Evolutionary conservation across 352 stramenopile genomes (phyloP).

Genomic region (Globisporangium splendens): DNA sequence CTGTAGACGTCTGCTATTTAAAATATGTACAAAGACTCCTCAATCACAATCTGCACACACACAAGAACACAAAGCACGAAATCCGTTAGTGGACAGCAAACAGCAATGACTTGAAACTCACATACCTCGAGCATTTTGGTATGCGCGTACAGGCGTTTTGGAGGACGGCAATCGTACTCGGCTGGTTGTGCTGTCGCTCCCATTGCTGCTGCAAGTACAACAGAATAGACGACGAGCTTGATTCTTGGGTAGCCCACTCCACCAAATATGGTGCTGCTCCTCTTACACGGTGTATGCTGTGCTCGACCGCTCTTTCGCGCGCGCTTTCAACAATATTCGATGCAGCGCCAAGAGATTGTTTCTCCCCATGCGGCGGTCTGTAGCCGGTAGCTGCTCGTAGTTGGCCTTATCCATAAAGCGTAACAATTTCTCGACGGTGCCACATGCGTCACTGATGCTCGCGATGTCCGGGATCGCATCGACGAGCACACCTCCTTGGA

Average conservation of each 20-base stretch:
- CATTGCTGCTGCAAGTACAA: too few relatives aligned
- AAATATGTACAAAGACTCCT: background rate
- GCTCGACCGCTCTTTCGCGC: constrained; percentile 31
- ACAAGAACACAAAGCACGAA: too few relatives aligned
- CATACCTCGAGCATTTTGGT: too few relatives aligned
- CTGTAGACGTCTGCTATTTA: background rate
- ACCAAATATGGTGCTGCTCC: background rate
- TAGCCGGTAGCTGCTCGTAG: constrained; percentile 18
- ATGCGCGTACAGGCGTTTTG: too few relatives aligned
- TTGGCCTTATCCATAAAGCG: constrained; percentile 34
- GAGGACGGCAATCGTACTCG: too few relatives aligned
- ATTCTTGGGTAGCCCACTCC: too few relatives aligned
- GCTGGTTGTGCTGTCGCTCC: too few relatives aligned
- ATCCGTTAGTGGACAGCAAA: too few relatives aligned
- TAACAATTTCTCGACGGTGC: constrained; percentile 35
- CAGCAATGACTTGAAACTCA: too few relatives aligned
- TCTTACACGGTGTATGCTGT: constrained; percentile 19
- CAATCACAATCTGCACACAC: background rate
- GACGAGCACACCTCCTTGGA: constrained; percentile 16
- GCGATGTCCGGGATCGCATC: constrained; percentile 27
- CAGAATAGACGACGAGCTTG: too few relatives aligned
- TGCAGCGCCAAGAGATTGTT: constrained; percentile 49
- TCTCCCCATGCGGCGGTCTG: constrained; percentile 38
- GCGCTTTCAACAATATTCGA: constrained; percentile 45
- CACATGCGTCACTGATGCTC: constrained; percentile 31